Evolutionary conservation across 768 basidiomycete genomes (phyloP), one percentile per base, ranked within the genome.

Genomic region (Galerina sulciceps): DNA sequence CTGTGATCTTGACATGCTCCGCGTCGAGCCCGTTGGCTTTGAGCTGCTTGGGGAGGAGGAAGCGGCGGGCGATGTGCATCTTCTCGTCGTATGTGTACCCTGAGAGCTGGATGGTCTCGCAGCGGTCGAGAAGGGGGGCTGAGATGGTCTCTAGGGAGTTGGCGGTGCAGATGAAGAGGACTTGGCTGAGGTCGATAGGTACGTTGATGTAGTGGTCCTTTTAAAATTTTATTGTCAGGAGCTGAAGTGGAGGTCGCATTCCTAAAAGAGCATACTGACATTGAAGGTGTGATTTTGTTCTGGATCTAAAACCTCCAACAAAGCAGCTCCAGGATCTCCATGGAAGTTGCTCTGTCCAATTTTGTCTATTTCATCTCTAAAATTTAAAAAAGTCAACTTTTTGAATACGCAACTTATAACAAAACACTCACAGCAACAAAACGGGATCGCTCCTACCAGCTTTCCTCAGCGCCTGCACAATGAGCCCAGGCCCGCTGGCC

Each of bases 61-160:
- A 96, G 31, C 87, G 85, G 35, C 85, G 83, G 0, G 95, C 92
- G 49, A 97, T 97, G 70, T 90, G 87, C 66, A 93, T 81, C 76
- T 97, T 98, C 79, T 98, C 95, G 63, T 90, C 88, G 55, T 93
- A 88, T 0, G 92, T 94, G 67, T 94, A 94, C 0, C 91, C 91
- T 80, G 64, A 59, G 1, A 96, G 75, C 38, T 93, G 88, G 31
- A 96, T 87, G 44, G 94, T 79, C 67, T 98, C 95, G 67, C 94
- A 95, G 40, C 96, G 86, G 72, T 97, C 95, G 9, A 96, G 75
- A 1, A 98, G 79, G 0, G 96, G 94, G 0, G 88, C 85, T 4
- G 92, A 88, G 60, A 97, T 96, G 0, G 93, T 94, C 38, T 95
- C 93, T 10, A 96, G 84, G 0, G 88, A 83, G 70, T 97, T 97